Percentiles rank a stretch among this genome's conserved stretches.
Conservation (phyloP, 306 rosid species). For the Malus domestica region ASM211411v1 NC_041802.1:28367501-28368000, state of each 20-base stretch:
- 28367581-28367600: slow-evolving; percentile 82
- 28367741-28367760: slow-evolving; percentile 76
- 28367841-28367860: slow-evolving; percentile 68
- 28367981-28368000: slow-evolving; percentile 80
- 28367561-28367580: slow-evolving; percentile 52
- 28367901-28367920: slow-evolving; percentile 81
- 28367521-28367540: not conserved
- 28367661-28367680: slow-evolving; percentile 72
- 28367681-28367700: slow-evolving; percentile 81
- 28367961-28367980: slow-evolving; percentile 71
- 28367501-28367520: not conserved
- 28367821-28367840: slow-evolving; percentile 46
- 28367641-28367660: slow-evolving; percentile 88
- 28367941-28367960: slow-evolving; percentile 71
- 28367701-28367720: slow-evolving; percentile 87
- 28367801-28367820: slow-evolving; percentile 73
- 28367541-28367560: slow-evolving; percentile 17
- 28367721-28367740: slow-evolving; percentile 71
- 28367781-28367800: slow-evolving; percentile 68
- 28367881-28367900: slow-evolving; percentile 95
- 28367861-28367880: slow-evolving; percentile 52
- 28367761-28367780: slow-evolving; percentile 85
- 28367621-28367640: slow-evolving; percentile 93
- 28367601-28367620: slow-evolving; percentile 92
- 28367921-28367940: slow-evolving; percentile 75